phyloP scores from a whole-genome alignment of 306 rosid genomes.

The Quercus bicolor region DNA sequence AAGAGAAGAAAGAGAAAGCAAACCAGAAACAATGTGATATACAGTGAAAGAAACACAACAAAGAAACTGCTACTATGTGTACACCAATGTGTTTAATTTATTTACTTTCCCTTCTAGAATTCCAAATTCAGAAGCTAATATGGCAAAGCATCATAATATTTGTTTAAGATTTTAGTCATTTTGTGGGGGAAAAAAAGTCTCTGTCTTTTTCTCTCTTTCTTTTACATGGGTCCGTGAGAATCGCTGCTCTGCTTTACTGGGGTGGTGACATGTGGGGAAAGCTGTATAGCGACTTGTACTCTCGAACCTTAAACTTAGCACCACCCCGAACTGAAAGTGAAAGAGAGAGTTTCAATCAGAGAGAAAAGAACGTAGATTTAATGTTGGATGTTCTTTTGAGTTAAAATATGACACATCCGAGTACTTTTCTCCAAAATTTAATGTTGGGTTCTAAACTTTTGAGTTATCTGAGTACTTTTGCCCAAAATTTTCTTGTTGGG shows the following conservation, averaged over 20 bases:
- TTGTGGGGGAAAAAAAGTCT: no score
- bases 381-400: no score
- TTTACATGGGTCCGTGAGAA: conserved; percentile 16
- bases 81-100: not conserved
- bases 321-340: conserved; percentile 7
- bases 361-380: not conserved
- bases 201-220: not conserved
- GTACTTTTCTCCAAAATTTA: not conserved
- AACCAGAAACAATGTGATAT: not conserved
- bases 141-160: conserved; percentile 1
- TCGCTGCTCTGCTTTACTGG: conserved; percentile 27
- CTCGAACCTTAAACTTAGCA: conserved; percentile 36
- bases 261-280: conserved; percentile 36
- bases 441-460: not conserved
- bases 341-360: conserved; percentile 6
- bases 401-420: not conserved
- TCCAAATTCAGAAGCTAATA: conserved; percentile 4
- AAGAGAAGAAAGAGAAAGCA: conserved; percentile 4
- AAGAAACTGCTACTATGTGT: not conserved
- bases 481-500: not conserved
- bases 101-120: not conserved
- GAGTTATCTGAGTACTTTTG: not conserved
- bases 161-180: no score
- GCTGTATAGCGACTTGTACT: conserved; percentile 50
- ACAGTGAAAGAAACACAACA: not conserved